Evolutionary conservation across 2,329 filamentous ascomycete genomes (phyloP), one percentile per base, ranked within the genome.

Genomic region (Meredithiella fracta): DNA sequence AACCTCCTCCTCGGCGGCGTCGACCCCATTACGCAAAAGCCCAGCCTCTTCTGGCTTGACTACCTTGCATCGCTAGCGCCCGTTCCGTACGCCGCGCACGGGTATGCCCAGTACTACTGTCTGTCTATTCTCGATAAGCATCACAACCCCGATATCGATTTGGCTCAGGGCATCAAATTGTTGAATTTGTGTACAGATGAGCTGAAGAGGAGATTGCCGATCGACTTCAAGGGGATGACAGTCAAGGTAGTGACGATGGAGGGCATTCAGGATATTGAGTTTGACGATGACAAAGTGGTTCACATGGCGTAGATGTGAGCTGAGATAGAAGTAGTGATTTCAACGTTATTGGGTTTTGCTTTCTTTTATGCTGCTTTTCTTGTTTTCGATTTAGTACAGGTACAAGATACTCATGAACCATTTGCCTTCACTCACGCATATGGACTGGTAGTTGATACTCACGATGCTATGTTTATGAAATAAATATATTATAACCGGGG

Each of bases 81-180:
- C 31, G 75, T 98, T 51, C 92, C 92, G 56, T 98, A 98, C 67
- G 94, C 92, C 51, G 92, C 92, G 59, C 94, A 98, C 65, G 92
- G 92, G 63, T 98, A 98, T 72, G 92, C 92, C 63, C 92, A 98
- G 85, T 89, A 82, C 60, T 98, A 98, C 77, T 98, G 92, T 70
- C 78, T 98, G 60, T 94, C 88, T 5, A 94, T 95, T 63, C 81
- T 98, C 53, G 92, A 98, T 74, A 98, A 98, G 76, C 92, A 98
- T 69, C 92, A 98, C 69, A 86, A 96, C 66, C 91, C 92, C 51
- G 85, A 96, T 66, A 97, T 98, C 69, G 79, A 78, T 60, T 82
- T 92, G 55, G 89, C 85, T 60, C 80, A 94, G 69, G 92, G 92
- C 57, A 79, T 95, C 72, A 92, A 95, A 76, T 81, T 98, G 60